phyloP scores from a whole-genome alignment of 2,329 filamentous ascomycete species.

The Periconia digitata region DNA sequence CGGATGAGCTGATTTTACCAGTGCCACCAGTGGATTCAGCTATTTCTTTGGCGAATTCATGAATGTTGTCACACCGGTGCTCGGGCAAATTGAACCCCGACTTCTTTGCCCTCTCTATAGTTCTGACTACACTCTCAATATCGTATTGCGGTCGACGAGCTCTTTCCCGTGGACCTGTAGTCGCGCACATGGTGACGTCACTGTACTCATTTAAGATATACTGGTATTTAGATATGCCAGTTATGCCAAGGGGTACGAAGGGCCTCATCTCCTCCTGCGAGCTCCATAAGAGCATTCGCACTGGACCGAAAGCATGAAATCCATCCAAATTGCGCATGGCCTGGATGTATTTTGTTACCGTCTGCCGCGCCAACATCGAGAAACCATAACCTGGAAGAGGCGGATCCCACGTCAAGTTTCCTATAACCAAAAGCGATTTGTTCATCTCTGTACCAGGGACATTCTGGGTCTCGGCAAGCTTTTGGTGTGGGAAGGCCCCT shows the following conservation, averaged over 20 bases:
- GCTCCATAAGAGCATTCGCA: conserved; percentile 77
- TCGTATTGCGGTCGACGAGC: conserved; percentile 33
- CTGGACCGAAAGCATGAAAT: conserved; percentile 75
- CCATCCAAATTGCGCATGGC: conserved; percentile 60
- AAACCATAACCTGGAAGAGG: conserved; percentile 52
- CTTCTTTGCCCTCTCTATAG: conserved; percentile 22
- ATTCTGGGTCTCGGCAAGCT: conserved; percentile 40
- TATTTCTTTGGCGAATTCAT: conserved; percentile 31
- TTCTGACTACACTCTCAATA: conserved; percentile 27
- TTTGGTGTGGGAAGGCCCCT: conserved; percentile 59
- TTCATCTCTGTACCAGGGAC: conserved; percentile 59
- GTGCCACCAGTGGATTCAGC: conserved; percentile 19
- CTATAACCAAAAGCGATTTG: conserved; percentile 66
- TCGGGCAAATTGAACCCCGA: conserved; percentile 25
- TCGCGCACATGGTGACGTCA: conserved; percentile 51
- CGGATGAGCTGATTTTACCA: conserved; percentile 10
- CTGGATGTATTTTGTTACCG: conserved; percentile 64
- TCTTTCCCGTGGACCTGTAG: conserved; percentile 5
- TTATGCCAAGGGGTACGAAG: conserved; percentile 62
- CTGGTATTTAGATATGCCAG: conserved; percentile 58
- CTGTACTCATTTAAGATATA: conserved; percentile 64
- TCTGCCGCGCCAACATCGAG: conserved; percentile 58
- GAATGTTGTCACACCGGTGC: conserved; percentile 28
- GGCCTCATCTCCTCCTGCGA: conserved; percentile 60
- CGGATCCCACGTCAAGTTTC: conserved; percentile 39